Base-by-base conservation (phyloP, 306 rosid species). In the Malus domestica region DNA sequence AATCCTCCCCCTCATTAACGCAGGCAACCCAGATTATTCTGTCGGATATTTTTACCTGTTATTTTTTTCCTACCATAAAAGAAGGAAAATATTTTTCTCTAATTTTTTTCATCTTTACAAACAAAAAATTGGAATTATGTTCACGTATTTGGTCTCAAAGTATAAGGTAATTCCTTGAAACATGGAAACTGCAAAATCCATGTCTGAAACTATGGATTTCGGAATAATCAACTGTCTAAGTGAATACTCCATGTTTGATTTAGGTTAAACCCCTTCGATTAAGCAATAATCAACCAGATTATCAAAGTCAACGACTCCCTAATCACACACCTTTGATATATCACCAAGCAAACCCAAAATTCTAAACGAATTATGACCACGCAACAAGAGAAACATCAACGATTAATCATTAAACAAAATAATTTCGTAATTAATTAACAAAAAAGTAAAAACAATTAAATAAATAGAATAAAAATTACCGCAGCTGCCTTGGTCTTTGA, bases 401-500 rank as follows among this genome's bases (percentile, higher is more conserved):
- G 35, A 59, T 11, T 4, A 10, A 35, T 64, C 7, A 38, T 32
- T 7, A 66, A 4, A 18, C 29, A 9, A 3, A 57, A 40, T 25
- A 52, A 23, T 59, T 23, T 23, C 64, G 32, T 23, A 10, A 58
- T 6, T 15, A 62, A 19, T 30, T 66, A 79, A n/a, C 23, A 11
- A 15, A 60, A 9, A 46, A 40, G 18, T 12, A 78, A 25, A 35
- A 5, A 32, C 2, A 2, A 13, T 23, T 3, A 11, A 18, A 35
- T 0, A 7, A 45, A 44, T 3, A 62, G 30, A 13, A 61, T 15
- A 3, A 32, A 23, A 15, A 68, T 85, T 54, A 96, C 99, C 99
- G 51, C 99, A 96, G 42, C 90, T 78, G 60, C 90, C 99, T 82
- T 96, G 99, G 79, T 96, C 97, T 80, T 96, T 96, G 84, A 96